A percentile compares a stretch with the other conserved stretches of the same genome.
phyloP scores from a whole-genome alignment of 306 rosid genomes.

The Alnus glutinosa region DNA sequence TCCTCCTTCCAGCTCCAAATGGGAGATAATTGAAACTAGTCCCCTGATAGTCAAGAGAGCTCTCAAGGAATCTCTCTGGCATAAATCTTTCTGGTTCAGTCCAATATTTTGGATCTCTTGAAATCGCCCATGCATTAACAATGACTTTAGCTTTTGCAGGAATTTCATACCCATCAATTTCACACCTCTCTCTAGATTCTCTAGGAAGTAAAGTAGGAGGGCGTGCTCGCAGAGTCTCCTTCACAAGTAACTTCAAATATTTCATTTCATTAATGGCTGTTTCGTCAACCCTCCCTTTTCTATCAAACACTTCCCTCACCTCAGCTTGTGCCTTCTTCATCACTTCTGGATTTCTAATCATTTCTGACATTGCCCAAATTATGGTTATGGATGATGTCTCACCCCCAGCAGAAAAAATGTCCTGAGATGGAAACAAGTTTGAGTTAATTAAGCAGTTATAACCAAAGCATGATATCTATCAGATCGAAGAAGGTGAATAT shows the following conservation, averaged over 20 bases:
- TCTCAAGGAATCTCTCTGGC: constrained; percentile 32
- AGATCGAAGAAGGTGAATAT: too few relatives aligned
- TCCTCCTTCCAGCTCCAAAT: constrained; percentile 39
- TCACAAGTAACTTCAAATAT: too few relatives aligned
- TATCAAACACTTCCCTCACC: neutral
- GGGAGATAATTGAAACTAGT: constrained; percentile 22
- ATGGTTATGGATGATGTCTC: constrained; percentile 33
- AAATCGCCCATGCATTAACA: too few relatives aligned
- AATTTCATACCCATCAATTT: constrained; percentile 9
- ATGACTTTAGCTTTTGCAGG: too few relatives aligned
- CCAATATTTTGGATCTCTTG: constrained; percentile 21
- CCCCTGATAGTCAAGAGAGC: constrained; percentile 23
- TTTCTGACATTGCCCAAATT: constrained; percentile 41
- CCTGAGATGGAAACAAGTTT: constrained; percentile 12
- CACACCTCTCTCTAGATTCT: constrained; percentile 15
- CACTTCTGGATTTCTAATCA: constrained; percentile 38
- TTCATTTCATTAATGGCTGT: too few relatives aligned
- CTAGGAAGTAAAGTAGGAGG: constrained; percentile 25
- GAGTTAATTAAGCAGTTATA: neutral
- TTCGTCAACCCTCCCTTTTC: too few relatives aligned
- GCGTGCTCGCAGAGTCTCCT: too few relatives aligned
- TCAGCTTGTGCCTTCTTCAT: constrained; percentile 42
- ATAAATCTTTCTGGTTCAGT: constrained; percentile 27
- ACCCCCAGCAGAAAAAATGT: constrained; percentile 34
- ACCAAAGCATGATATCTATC: too few relatives aligned